phyloP scores from a whole-genome alignment of 768 basidiomycete species.

The Macrolepiota fuliginosa region DNA sequence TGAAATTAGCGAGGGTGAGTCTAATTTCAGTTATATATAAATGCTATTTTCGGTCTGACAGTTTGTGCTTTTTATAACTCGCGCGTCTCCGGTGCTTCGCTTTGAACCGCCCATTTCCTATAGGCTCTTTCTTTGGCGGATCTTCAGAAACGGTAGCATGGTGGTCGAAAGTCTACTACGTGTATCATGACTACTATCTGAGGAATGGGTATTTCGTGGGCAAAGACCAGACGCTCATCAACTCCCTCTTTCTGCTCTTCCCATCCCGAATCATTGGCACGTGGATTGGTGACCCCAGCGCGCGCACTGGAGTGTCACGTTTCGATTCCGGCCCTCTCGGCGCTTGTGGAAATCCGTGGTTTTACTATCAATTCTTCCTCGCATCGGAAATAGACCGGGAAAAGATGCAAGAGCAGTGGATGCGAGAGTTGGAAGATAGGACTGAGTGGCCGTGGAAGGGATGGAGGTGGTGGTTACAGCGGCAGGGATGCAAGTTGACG shows the following conservation, averaged over 20 bases:
- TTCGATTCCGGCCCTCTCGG: conserved; percentile 23
- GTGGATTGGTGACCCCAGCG: conserved; percentile 31
- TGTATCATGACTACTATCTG: conserved; percentile 51
- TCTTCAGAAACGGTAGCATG: conserved; percentile 39
- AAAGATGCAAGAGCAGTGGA: conserved; percentile 23
- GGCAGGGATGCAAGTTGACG: conserved; percentile 24
- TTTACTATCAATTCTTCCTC: conserved; percentile 51
- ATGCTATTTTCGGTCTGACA: background rate
- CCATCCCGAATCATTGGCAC: conserved; percentile 42
- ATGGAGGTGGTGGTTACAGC: conserved; percentile 30
- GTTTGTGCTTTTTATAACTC: background rate
- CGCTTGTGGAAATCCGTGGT: conserved; percentile 40
- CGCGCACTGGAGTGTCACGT: conserved; percentile 6
- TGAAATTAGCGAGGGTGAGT: conserved; percentile 50
- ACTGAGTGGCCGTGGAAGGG: conserved; percentile 13
- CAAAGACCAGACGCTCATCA: conserved; percentile 57
- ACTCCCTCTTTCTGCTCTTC: conserved; percentile 33
- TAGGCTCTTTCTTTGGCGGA: conserved; percentile 63
- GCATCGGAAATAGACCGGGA: conserved; percentile 22
- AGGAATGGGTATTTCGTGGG: conserved; percentile 47
- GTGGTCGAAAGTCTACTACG: conserved; percentile 45
- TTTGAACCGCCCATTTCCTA: background rate
- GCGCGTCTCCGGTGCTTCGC: background rate
- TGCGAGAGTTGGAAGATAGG: conserved; percentile 13
- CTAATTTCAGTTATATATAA: background rate